Base-by-base conservation (phyloP, 2,329 filamentous ascomycete species). In the Ophiostoma ulmi region DNA sequence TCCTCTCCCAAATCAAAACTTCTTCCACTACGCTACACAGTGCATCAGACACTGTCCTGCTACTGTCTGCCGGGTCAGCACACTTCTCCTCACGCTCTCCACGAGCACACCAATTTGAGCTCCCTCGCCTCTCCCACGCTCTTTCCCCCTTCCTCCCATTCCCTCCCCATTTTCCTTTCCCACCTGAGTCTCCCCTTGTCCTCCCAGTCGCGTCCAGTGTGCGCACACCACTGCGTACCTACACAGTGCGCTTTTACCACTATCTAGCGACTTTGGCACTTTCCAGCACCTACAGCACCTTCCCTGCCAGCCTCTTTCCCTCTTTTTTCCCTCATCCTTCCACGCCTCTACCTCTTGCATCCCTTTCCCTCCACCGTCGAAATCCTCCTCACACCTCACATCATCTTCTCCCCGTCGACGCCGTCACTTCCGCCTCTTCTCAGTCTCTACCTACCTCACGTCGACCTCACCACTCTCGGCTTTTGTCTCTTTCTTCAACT, bases 231-330 rank as follows among this genome's bases (percentile, higher is more conserved):
- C 52, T 3, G 44, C 17, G 44, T 48, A 48, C 44, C 17, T 48
- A 20, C 44, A 48, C 44, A 48, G 44, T 48, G 52, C 58, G 22
- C 52, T 26, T 11, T 26, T 11, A 63, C 13, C 26, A 31, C 22
- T 8, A 14, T 13, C n/a, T 22, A 61, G 35, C 11, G 61, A 5
- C 35, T n/a, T 22, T n/a, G 22, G 63, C 35, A 63, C 58, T 8
- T 35, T 14, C 35, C 52, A 58, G 52, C 58, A 63, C 22, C 35
- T 13, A 36, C 31, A 20, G 58, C 26, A 26, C 52, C 52, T 26
- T 31, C 17, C 14, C 63, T 65, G 63, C 61, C 63, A 65, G 63
- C 63, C 63, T 65, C 63, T 65, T 38, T 65, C 63, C 61, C 61
- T 65, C 36, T 65, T 65, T 65, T 65, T 65, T 65, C 8, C 61